Evolutionary conservation across 208 protist genomes (phyloP).

Genomic region (Leishmania mexicana): DNA sequence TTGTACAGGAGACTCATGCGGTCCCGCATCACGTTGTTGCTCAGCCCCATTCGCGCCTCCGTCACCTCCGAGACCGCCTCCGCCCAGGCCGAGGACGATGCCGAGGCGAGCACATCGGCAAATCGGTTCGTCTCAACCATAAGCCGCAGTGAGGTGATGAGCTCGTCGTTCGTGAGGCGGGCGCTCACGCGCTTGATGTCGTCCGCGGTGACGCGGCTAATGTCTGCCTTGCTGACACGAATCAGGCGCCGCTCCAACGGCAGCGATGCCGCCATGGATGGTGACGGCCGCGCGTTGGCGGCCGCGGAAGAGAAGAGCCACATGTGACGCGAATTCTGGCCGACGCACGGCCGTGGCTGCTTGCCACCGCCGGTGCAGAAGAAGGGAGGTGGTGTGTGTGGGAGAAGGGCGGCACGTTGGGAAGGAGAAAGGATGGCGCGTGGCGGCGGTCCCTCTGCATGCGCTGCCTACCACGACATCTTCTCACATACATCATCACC

Average conservation of each 20-base stretch:
- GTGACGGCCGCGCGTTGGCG: neutral
- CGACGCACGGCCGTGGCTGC: neutral
- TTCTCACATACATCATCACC: neutral
- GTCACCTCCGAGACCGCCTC: conserved; percentile 43
- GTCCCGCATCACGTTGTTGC: conserved; percentile 35
- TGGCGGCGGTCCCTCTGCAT: neutral
- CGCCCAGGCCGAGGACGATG: conserved; percentile 34
- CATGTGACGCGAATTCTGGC: neutral
- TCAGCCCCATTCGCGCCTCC: conserved; percentile 25
- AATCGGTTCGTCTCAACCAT: conserved; percentile 78
- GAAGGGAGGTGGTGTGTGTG: neutral
- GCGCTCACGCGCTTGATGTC: conserved; percentile 53
- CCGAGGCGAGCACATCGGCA: conserved; percentile 50
- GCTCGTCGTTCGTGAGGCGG: conserved; percentile 37
- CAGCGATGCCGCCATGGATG: neutral
- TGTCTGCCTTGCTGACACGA: conserved; percentile 56
- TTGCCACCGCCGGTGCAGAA: neutral
- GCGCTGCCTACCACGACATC: neutral
- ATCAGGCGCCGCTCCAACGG: conserved; percentile 52
- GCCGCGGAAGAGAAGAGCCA: neutral
- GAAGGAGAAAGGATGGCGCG: neutral
- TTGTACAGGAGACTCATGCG: conserved; percentile 63
- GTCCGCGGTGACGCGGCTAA: conserved; percentile 48
- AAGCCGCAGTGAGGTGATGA: conserved; percentile 47
- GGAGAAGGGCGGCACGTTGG: neutral